Percentiles rank a stretch among this genome's conserved stretches.
Evolutionary conservation across 345 rosid genomes (phyloP).

Genomic region (Excoecaria agallocha): DNA sequence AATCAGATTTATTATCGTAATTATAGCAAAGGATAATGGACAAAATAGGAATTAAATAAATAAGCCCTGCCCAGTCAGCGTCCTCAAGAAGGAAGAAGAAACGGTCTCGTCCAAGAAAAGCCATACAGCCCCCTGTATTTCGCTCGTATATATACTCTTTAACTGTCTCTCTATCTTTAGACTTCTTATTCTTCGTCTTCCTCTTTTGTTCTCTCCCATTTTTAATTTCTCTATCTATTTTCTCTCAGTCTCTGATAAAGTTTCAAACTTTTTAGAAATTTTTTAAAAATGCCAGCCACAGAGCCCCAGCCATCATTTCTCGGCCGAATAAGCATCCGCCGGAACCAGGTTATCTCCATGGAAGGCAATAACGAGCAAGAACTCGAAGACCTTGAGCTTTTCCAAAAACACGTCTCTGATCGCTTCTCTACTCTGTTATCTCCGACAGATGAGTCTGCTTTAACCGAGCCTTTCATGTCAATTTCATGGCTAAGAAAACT

Average conservation of each 20-base stretch:
- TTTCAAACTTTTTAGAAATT: background rate
- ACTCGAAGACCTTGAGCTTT: constrained; percentile 71
- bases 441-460: constrained; percentile 26
- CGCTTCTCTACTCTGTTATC: constrained; percentile 64
- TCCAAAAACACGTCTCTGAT: constrained; percentile 77
- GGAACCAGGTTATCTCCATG: constrained; percentile 81
- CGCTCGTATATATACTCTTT: constrained; percentile 15
- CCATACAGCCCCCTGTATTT: constrained; percentile 4
- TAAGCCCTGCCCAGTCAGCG: constrained; percentile 6
- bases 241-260: background rate
- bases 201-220: background rate
- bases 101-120: constrained; percentile 17
- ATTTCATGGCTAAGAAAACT: constrained; percentile 80
- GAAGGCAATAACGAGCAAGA: constrained; percentile 78
- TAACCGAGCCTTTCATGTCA: constrained; percentile 54
- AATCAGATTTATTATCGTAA: background rate
- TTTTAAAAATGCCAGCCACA: constrained; percentile 46
- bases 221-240: background rate
- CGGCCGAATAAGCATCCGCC: constrained; percentile 81
- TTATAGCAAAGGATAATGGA: background rate
- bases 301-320: constrained; percentile 74
- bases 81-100: constrained; percentile 12
- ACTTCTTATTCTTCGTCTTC: background rate
- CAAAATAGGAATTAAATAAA: background rate
- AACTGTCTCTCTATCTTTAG: background rate